Evolutionary conservation across 179 eudicot species (phyloP).

Genomic region (Patellifolia procumbens): DNA sequence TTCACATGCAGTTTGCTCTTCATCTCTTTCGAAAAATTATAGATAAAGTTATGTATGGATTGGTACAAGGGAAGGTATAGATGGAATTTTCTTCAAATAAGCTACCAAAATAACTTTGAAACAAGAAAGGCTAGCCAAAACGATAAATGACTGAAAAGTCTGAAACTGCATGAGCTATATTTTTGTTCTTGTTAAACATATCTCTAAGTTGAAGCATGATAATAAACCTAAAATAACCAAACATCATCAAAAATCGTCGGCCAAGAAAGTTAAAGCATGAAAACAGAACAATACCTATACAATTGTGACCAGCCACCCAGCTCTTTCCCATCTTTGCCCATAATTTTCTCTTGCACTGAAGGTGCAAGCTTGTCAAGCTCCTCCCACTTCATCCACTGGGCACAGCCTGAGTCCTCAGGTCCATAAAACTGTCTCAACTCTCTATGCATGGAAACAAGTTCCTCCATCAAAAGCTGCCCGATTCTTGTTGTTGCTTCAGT

Average conservation of each 20-base stretch:
- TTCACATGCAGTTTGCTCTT: not conserved
- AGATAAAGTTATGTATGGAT: not conserved
- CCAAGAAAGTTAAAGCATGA: not conserved
- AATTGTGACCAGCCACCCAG: constrained; percentile 72
- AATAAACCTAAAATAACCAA: not conserved
- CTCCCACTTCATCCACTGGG: constrained; percentile 76
- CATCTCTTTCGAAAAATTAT: not conserved
- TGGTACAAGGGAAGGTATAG: not conserved
- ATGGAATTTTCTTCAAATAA: not conserved
- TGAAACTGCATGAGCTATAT: not conserved
- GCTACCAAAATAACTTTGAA: not conserved
- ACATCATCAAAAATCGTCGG: not conserved
- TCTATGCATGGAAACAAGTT: constrained; percentile 70
- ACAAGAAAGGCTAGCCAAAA: not conserved
- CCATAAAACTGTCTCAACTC: constrained; percentile 82
- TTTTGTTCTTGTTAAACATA: too few species aligned
- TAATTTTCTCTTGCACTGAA: constrained; percentile 47
- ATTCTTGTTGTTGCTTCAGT: constrained; percentile 77
- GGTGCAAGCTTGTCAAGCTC: constrained; percentile 64
- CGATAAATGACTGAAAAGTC: not conserved
- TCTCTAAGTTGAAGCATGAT: not conserved
- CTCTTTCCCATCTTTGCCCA: constrained; percentile 58
- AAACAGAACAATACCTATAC: constrained; percentile 51
- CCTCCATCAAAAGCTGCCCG: constrained; percentile 85
- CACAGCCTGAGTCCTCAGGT: constrained; percentile 46